A percentile compares a stretch with the other conserved stretches of the same genome.
These are phyloP conservation scores for Colletotrichum sp. DNA, from an alignment of 2,329 filamentous ascomycete species.

Conservation along the genomic window DNA sequence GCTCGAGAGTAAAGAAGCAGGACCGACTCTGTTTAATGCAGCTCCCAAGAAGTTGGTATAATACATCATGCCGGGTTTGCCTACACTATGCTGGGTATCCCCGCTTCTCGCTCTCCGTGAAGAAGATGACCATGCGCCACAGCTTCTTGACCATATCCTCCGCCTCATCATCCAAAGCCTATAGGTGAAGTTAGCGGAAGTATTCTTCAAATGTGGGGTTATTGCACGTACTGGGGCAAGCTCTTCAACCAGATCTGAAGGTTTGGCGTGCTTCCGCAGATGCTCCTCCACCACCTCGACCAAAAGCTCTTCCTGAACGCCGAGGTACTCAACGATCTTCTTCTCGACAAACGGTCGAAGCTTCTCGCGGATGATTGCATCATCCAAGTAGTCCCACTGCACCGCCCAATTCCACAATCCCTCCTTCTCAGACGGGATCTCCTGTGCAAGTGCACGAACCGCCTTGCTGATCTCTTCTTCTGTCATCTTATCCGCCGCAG, in stretches of 20 bases:
- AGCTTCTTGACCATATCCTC: constrained; percentile 94
- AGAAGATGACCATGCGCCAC: constrained; percentile 99
- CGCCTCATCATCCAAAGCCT: constrained; percentile 93
- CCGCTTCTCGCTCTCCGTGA: constrained; percentile 90
- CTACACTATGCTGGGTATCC: constrained; percentile 70
- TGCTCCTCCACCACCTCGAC: constrained; percentile 93
- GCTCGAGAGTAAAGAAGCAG: background rate
- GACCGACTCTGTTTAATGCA: background rate
- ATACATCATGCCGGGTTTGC: constrained; percentile 13
- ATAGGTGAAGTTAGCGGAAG: constrained; percentile 30
- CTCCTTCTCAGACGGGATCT: constrained; percentile 86
- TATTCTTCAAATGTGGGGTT: background rate
- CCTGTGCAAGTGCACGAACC: constrained; percentile 79
- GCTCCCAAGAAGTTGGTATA: constrained; percentile 5
- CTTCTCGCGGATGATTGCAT: constrained; percentile 80
- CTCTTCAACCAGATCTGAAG: constrained; percentile 83
- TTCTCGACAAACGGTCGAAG: constrained; percentile 95
- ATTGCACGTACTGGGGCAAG: constrained; percentile 73
- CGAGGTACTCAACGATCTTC: constrained; percentile 96
- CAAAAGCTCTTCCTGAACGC: constrained; percentile 93
- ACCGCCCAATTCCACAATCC: constrained; percentile 92
- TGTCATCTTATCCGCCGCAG: constrained; percentile 70
- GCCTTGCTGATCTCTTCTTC: constrained; percentile 88
- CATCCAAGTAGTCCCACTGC: constrained; percentile 90
- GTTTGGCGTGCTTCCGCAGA: constrained; percentile 73